These are phyloP conservation scores for Ceratobasidium sp. DNA, from an alignment of 1,284 basidiomycete species.

Conservation along the genomic window DNA sequence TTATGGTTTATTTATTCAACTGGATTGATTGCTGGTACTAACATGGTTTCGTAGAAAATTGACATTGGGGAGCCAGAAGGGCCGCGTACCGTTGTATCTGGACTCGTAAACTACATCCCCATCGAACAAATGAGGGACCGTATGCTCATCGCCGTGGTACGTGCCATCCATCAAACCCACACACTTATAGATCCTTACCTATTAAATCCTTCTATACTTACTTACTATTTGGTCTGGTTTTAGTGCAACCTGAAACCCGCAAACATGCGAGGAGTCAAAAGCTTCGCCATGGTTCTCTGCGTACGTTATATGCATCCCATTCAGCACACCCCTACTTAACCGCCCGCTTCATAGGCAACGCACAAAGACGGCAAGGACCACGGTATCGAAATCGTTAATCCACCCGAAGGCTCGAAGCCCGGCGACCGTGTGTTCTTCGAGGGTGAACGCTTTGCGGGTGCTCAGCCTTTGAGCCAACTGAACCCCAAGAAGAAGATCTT, in stretches of 20 bases:
- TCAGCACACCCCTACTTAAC: neutral
- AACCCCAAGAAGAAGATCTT: constrained; percentile 99
- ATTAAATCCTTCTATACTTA: neutral
- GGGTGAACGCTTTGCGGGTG: constrained; percentile 84
- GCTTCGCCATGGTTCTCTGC: constrained; percentile 95
- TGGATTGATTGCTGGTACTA: neutral
- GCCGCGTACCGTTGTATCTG: constrained; percentile 93
- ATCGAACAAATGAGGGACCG: constrained; percentile 92
- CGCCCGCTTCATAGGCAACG: constrained; percentile 68
- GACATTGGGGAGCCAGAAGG: constrained; percentile 94
- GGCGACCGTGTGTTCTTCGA: constrained; percentile 96
- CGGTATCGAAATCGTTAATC: constrained; percentile 91
- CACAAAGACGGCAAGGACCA: constrained; percentile 88
- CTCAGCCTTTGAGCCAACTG: constrained; percentile 78
- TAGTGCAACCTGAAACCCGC: constrained; percentile 96
- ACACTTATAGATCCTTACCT: neutral
- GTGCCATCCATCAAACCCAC: constrained; percentile 9
- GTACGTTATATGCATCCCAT: constrained; percentile 59
- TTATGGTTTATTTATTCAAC: neutral
- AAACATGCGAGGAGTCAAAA: constrained; percentile 95
- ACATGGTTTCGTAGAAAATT: constrained; percentile 72
- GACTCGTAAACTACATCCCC: constrained; percentile 92
- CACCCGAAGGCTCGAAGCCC: constrained; percentile 85
- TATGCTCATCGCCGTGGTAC: constrained; percentile 85
- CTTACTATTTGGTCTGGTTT: neutral